Evolutionary conservation across 1,284 basidiomycete species (phyloP).

Genomic region (Cutaneotrichosporon sp.): DNA sequence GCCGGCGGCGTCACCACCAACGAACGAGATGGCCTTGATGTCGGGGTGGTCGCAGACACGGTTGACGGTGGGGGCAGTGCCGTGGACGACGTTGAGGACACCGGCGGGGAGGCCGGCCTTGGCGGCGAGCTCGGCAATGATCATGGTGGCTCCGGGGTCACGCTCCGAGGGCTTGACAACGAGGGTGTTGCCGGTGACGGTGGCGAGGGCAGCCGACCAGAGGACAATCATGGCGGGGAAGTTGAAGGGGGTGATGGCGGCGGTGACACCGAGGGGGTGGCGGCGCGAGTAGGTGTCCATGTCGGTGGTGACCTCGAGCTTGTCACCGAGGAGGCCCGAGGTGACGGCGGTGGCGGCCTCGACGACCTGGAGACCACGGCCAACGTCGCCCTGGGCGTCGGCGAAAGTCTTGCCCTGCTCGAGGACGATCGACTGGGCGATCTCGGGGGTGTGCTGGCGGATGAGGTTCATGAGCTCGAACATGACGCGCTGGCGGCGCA

Average conservation of each 20-base stretch:
- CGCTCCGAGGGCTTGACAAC: constrained; percentile 95
- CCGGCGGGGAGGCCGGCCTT: constrained; percentile 71
- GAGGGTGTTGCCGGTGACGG: constrained; percentile 73
- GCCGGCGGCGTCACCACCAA: constrained; percentile 93
- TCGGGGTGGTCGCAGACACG: constrained; percentile 87
- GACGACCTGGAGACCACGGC: constrained; percentile 85
- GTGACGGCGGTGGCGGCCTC: constrained; percentile 85
- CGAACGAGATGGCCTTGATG: constrained; percentile 95
- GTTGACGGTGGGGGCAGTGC: constrained; percentile 85
- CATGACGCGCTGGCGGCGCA: constrained; percentile 84
- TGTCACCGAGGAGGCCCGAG: constrained; percentile 80
- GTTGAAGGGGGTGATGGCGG: constrained; percentile 73
- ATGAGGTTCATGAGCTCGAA: constrained; percentile 85
- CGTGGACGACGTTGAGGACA: constrained; percentile 87
- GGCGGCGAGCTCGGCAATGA: constrained; percentile 91
- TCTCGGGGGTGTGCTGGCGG: constrained; percentile 67
- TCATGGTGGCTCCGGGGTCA: constrained; percentile 95
- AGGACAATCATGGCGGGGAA: constrained; percentile 90
- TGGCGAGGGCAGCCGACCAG: constrained; percentile 79
- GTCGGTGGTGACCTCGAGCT: constrained; percentile 91
- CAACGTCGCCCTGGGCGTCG: constrained; percentile 93
- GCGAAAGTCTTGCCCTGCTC: constrained; percentile 88
- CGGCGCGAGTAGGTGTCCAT: constrained; percentile 78
- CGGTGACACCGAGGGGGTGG: constrained; percentile 65
- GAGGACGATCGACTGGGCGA: constrained; percentile 64